Evolutionary conservation across 495 filamentous ascomycete species (phyloP).

Genomic region (Aspergillus cavernicola): DNA sequence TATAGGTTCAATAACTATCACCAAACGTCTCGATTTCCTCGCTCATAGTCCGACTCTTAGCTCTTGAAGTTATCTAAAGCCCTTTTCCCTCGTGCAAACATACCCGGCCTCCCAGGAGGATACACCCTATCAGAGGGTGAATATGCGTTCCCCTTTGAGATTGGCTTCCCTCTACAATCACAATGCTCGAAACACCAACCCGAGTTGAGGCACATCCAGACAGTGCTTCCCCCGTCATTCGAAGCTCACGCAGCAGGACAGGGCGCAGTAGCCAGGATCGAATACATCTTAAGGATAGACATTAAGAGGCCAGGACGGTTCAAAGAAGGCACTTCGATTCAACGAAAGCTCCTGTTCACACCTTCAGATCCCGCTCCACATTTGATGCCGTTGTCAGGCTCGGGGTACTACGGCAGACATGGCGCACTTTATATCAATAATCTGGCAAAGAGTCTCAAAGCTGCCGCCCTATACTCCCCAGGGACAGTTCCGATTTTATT

Average conservation of each 20-base stretch:
- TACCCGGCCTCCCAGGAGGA: neutral
- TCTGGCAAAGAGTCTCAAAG: neutral
- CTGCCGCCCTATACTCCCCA: no score
- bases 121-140: neutral
- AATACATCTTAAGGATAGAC: neutral
- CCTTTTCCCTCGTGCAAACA: neutral
- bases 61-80: neutral
- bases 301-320: neutral
- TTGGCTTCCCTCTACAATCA: neutral
- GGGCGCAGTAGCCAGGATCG: neutral
- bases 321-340: neutral
- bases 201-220: neutral
- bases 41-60: neutral
- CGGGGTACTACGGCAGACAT: neutral
- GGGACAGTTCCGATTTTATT: neutral
- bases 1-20: neutral
- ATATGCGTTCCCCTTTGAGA: conserved; percentile 1
- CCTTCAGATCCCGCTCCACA: neutral
- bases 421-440: neutral
- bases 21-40: neutral
- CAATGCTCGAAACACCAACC: neutral
- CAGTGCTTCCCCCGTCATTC: conserved; percentile 2
- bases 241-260: neutral
- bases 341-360: neutral
- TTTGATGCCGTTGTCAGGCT: neutral